These are phyloP conservation scores for Geranium brycei DNA, from an alignment of 345 rosid genomes.

Conservation along the genomic window DNA sequence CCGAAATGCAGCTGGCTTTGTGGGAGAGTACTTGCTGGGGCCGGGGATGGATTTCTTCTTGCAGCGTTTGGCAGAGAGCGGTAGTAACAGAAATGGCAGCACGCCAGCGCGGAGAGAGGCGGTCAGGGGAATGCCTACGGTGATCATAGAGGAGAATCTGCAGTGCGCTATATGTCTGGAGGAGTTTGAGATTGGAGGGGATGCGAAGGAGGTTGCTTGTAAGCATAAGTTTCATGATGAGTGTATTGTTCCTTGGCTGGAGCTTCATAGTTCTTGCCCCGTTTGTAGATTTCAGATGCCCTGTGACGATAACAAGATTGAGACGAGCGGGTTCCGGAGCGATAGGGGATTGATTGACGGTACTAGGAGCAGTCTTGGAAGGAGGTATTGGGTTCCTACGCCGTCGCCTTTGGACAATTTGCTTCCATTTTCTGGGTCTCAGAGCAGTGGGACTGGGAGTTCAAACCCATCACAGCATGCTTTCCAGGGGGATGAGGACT, in stretches of 20 bases:
- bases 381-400: conserved; percentile 41
- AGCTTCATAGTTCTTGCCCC: conserved; percentile 86
- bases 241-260: conserved; percentile 83
- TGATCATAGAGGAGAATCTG: conserved; percentile 13
- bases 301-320: conserved; percentile 45
- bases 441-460: conserved; percentile 18
- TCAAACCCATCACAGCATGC: conserved; percentile 14
- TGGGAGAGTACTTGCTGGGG: conserved; percentile 28
- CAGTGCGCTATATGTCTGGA: conserved; percentile 45
- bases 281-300: conserved; percentile 76
- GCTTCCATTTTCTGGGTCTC: conserved; percentile 43
- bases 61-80: conserved; percentile 30
- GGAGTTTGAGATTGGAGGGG: conserved; percentile 41
- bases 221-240: conserved; percentile 69
- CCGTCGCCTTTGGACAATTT: conserved; percentile 70
- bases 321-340: conserved; percentile 17
- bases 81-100: conserved; percentile 23
- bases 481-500: conserved; percentile 25
- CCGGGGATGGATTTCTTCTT: conserved; percentile 33
- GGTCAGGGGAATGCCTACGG: conserved; percentile 28
- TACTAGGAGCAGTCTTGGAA: conserved; percentile 30
- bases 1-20: conserved; percentile 8
- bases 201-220: conserved; percentile 61
- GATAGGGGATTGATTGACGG: background rate
- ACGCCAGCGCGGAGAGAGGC: conserved; percentile 27